These are phyloP conservation scores for Fusarium sp. DNA, from an alignment of 2,329 filamentous ascomycete species.

Conservation along the genomic window DNA sequence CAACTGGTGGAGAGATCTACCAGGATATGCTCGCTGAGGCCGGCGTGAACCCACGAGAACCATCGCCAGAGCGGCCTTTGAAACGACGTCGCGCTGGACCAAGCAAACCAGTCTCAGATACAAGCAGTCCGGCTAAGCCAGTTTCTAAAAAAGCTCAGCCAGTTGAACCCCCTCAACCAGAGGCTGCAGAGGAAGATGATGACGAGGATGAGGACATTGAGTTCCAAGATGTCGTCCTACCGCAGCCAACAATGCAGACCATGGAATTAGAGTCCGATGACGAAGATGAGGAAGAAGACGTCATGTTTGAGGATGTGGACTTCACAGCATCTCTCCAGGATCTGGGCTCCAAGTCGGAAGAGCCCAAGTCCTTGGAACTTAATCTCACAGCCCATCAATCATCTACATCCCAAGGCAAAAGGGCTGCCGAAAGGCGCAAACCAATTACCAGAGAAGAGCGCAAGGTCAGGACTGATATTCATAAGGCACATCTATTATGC, in stretches of 20 bases:
- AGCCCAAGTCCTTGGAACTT: slow-evolving; percentile 61
- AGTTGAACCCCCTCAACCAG: not conserved
- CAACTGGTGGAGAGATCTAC: slow-evolving; percentile 59
- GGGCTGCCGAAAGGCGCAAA: slow-evolving; percentile 60
- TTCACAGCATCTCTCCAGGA: slow-evolving; percentile 53
- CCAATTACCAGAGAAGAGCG: slow-evolving; percentile 68
- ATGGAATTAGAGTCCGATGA: slow-evolving; percentile 64
- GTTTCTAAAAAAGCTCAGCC: not conserved
- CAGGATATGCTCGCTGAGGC: slow-evolving; percentile 64
- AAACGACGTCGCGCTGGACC: slow-evolving; percentile 55
- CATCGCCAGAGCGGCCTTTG: slow-evolving; percentile 56
- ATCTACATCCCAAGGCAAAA: slow-evolving; percentile 50
- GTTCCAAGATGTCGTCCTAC: slow-evolving; percentile 65
- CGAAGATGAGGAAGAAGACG: slow-evolving; percentile 59
- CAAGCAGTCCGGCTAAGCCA: not conserved
- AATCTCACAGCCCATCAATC: slow-evolving; percentile 64
- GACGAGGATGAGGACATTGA: slow-evolving; percentile 58
- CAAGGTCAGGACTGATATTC: slow-evolving; percentile 76
- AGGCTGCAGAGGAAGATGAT: slow-evolving; percentile 19
- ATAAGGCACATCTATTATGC: slow-evolving; percentile 88
- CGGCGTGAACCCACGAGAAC: slow-evolving; percentile 53
- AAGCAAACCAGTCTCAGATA: slow-evolving; percentile 10
- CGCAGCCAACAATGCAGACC: slow-evolving; percentile 64
- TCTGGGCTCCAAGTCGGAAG: slow-evolving; percentile 39
- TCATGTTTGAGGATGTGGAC: slow-evolving; percentile 65